Conservation (phyloP, 441 rosid species). For the Caryocar brasiliense region DNA sequence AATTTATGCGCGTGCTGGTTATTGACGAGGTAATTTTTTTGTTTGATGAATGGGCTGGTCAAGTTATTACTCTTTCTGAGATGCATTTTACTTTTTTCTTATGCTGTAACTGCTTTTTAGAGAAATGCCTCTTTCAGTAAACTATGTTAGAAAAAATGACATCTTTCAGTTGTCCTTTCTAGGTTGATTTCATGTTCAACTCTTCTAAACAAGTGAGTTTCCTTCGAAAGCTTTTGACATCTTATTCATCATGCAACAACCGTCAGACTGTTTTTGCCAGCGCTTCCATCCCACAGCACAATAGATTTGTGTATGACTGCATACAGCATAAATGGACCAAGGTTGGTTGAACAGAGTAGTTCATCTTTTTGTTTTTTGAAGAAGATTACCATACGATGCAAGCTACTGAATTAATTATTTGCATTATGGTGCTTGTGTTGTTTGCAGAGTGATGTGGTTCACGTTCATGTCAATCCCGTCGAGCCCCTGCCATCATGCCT, state of each 20-base stretch:
- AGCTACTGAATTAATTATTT: neutral
- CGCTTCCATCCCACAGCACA: slow-evolving; percentile 89
- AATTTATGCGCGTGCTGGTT: slow-evolving; percentile 57
- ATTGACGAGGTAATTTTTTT: slow-evolving; percentile 60
- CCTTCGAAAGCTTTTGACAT: slow-evolving; percentile 64
- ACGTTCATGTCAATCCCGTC: slow-evolving; percentile 62
- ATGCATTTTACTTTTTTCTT: neutral
- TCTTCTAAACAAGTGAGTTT: slow-evolving; percentile 79
- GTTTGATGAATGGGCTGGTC: too few relatives aligned
- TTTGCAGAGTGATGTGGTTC: slow-evolving; percentile 56
- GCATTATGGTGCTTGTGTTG: slow-evolving; percentile 8
- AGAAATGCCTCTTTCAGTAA: neutral
- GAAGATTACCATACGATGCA: too few relatives aligned
- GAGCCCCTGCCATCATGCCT: slow-evolving; percentile 70
- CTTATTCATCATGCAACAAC: slow-evolving; percentile 58
- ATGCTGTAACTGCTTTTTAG: neutral
- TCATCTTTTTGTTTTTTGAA: too few relatives aligned
- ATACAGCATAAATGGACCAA: slow-evolving; percentile 90
- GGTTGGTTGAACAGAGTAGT: slow-evolving; percentile 40
- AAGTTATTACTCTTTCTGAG: neutral
- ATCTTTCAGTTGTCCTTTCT: slow-evolving; percentile 7
- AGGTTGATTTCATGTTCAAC: slow-evolving; percentile 92
- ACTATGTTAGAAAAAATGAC: neutral
- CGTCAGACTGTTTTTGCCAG: slow-evolving; percentile 84
- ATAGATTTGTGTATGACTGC: slow-evolving; percentile 66